Evolutionary conservation across 2,329 filamentous ascomycete genomes (phyloP), one percentile per base, ranked within the genome.

Genomic region (Madurella mycetomatis): DNA sequence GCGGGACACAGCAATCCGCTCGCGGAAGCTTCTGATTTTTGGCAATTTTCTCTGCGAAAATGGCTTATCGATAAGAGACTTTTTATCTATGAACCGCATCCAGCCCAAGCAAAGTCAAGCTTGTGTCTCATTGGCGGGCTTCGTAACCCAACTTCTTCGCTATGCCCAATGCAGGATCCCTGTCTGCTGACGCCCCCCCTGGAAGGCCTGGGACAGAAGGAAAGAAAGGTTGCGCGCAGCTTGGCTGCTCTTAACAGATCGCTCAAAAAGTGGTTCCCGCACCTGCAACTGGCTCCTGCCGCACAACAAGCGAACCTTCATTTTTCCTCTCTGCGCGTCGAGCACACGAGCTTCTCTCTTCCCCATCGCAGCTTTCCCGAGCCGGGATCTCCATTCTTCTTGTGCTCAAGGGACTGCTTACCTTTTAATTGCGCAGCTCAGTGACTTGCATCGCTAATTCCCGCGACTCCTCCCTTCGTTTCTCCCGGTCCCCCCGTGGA

Each of bases 211-310:
- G 51, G 31, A 9, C 40, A 39, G 31, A 51, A 32, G 25, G 40
- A 49, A 45, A 46, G 25, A 51, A 31, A 46, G 42, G 47, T 57
- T 25, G 25, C 56, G 56, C 53, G 54, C 41, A 48, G 41, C 41
- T 54, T 41, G 16, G 49, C 46, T 50, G 54, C 47, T 60, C 49
- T 55, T 60, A 60, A 62, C 62, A 64, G 54, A 65, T 64, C 63
- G 58, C 54, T 56, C 58, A 48, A 57, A 60, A 61, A 62, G 54
- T 52, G 56, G 25, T 25, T 25, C 46, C 49, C 52, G 41, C 47
- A 54, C 54, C 59, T 42, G 47, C 53, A 59, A 47, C 51, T 44
- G 50, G 47, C 47, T 51, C 32, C 49, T 37, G 42, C 42, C 53
- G 46, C 51, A 60, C 57, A 58, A 58, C 57, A 57, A 59, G 41